Percentiles rank a stretch among this genome's conserved stretches.
Conservation (phyloP, 495 filamentous ascomycete genomes). For the Penicillium turbatum region DNA sequence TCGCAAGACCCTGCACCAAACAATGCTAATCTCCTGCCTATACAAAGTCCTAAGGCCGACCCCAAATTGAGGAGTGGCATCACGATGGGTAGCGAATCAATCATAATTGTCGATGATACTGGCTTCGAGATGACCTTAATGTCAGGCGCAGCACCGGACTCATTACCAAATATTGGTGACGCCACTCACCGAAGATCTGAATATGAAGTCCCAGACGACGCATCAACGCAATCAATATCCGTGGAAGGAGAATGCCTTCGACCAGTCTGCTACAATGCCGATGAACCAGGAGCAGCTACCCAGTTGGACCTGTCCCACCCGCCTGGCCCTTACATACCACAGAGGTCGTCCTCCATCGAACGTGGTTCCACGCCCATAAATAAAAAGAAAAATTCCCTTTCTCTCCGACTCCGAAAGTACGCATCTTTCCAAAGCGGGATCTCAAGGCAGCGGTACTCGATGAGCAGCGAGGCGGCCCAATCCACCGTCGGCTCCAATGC, state of each 20-base stretch:
- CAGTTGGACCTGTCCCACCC: constrained; percentile 18
- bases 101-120: constrained; percentile 74
- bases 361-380: constrained; percentile 20
- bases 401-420: constrained; percentile 52
- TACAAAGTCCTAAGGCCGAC: constrained; percentile 6
- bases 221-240: constrained; percentile 22
- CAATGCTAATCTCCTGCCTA: not conserved
- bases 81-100: constrained; percentile 76
- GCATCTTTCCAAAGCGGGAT: constrained; percentile 73
- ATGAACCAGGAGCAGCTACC: constrained; percentile 10
- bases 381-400: constrained; percentile 30
- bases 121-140: constrained; percentile 36
- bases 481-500: constrained; percentile 42
- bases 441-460: constrained; percentile 52
- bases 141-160: constrained; percentile 32
- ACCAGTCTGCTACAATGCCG: constrained; percentile 34
- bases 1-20: constrained; percentile 2
- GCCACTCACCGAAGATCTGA: constrained; percentile 2
- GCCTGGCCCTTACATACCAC: constrained; percentile 17
- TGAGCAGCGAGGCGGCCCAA: constrained; percentile 55
- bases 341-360: constrained; percentile 34
- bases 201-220: constrained; percentile 10
- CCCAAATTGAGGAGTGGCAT: constrained; percentile 53
- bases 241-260: constrained; percentile 30
- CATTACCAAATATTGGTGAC: constrained; percentile 5